These are phyloP conservation scores for Aspergillus melleus DNA, from an alignment of 2,329 filamentous ascomycete genomes.

Conservation along the genomic window DNA sequence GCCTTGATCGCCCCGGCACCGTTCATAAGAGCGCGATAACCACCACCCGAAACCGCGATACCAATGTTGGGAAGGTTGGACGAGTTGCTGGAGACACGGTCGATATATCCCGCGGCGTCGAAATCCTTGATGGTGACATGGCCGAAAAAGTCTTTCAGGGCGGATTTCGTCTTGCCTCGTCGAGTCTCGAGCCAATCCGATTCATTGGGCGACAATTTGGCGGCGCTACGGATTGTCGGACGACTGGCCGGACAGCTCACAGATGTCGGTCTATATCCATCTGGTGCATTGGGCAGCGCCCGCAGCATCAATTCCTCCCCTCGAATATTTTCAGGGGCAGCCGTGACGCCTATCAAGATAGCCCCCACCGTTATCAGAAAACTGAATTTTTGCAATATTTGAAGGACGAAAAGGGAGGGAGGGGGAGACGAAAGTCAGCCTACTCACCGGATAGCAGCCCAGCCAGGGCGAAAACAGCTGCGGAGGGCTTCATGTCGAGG, in stretches of 20 bases:
- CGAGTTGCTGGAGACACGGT: slow-evolving; percentile 55
- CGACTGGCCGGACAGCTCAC: slow-evolving; percentile 68
- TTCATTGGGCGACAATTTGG: slow-evolving; percentile 67
- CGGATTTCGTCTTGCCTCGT: slow-evolving; percentile 69
- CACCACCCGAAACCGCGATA: slow-evolving; percentile 79
- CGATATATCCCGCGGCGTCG: slow-evolving; percentile 72
- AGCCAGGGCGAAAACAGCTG: slow-evolving; percentile 15
- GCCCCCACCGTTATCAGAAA: neutral
- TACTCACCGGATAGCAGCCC: slow-evolving; percentile 18
- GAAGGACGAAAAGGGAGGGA: neutral
- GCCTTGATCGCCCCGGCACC: slow-evolving; percentile 80
- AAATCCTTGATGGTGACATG: slow-evolving; percentile 75
- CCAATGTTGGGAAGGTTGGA: slow-evolving; percentile 67
- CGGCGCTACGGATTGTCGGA: slow-evolving; percentile 68
- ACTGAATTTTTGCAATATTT: neutral
- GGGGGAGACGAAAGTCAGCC: neutral
- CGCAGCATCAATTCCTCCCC: slow-evolving; percentile 27
- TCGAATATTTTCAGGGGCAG: slow-evolving; percentile 3
- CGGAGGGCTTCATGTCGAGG: slow-evolving; percentile 14
- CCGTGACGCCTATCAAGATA: slow-evolving; percentile 9
- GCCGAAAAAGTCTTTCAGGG: slow-evolving; percentile 71
- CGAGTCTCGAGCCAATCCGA: slow-evolving; percentile 71
- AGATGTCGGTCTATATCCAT: slow-evolving; percentile 69
- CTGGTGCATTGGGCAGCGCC: slow-evolving; percentile 57
- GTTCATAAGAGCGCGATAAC: slow-evolving; percentile 83